These are phyloP conservation scores for Verticillium klebahnii DNA, from an alignment of 2,329 filamentous ascomycete genomes.

Conservation along the genomic window DNA sequence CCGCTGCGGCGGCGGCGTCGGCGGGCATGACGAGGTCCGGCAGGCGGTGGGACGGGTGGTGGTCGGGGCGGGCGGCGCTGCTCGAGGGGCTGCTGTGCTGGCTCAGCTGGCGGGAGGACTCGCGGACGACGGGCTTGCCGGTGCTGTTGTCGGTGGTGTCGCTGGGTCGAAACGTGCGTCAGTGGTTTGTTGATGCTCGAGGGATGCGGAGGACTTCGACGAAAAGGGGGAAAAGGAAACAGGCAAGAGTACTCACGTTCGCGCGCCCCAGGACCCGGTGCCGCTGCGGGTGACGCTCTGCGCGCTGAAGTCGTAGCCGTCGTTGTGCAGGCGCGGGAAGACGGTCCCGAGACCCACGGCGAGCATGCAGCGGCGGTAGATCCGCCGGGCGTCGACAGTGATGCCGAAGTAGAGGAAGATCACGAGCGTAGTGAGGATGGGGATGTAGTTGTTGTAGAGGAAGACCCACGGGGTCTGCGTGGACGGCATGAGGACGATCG, in stretches of 20 bases:
- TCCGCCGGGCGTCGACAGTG: constrained; percentile 47
- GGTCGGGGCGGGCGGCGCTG: neutral
- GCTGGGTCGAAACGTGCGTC: neutral
- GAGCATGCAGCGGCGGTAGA: constrained; percentile 37
- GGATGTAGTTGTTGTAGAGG: constrained; percentile 44
- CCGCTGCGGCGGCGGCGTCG: neutral
- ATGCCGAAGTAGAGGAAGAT: constrained; percentile 53
- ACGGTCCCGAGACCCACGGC: constrained; percentile 35
- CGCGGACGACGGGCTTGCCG: constrained; percentile 16
- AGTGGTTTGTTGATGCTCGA: neutral
- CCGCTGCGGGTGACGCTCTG: constrained; percentile 1
- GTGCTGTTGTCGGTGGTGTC: neutral
- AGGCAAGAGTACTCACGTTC: constrained; percentile 1
- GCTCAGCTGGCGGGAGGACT: constrained; percentile 14
- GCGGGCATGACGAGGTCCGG: constrained; percentile 2
- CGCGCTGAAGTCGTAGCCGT: constrained; percentile 11
- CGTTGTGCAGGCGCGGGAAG: constrained; percentile 34
- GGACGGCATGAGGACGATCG: constrained; percentile 41
- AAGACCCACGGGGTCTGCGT: constrained; percentile 30
- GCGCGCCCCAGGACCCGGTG: neutral
- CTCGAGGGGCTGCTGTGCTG: constrained; percentile 13
- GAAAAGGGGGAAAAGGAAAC: neutral
- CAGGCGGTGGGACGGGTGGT: constrained; percentile 5
- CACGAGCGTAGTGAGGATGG: constrained; percentile 39
- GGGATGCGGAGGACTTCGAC: neutral